A percentile compares a stretch with the other conserved stretches of the same genome.
Conservation (phyloP, 176 grass and related monocot species). For the barley (Hordeum vulgare) region DNA sequence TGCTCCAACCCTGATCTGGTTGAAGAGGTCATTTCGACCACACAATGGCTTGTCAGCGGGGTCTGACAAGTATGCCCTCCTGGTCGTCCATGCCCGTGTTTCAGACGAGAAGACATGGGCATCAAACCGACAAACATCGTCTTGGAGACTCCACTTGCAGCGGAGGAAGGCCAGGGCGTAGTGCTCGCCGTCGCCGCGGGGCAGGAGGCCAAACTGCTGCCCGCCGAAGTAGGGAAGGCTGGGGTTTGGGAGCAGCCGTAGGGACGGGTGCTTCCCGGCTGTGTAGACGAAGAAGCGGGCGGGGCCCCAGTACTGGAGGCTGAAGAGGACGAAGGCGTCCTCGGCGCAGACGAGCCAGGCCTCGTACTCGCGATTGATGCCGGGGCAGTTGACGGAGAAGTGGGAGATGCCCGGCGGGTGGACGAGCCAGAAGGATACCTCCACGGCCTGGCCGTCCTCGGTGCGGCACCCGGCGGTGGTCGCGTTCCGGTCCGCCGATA, state of each 20-base stretch:
- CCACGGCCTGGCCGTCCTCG: neutral
- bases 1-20: neutral
- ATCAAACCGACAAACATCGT: neutral
- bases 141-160: too few relatives aligned
- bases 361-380: too few relatives aligned
- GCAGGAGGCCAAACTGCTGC: too few relatives aligned
- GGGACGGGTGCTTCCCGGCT: neutral
- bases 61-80: neutral
- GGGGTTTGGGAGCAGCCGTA: too few relatives aligned
- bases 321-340: neutral
- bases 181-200: too few relatives aligned
- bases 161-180: too few relatives aligned
- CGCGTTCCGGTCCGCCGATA: too few relatives aligned
- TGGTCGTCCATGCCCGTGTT: neutral
- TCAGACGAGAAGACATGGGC: neutral
- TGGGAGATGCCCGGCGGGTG: neutral
- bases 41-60: neutral
- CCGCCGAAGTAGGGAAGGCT: too few relatives aligned
- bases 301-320: neutral
- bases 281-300: neutral
- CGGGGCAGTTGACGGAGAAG: too few relatives aligned
- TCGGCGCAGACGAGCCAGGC: neutral
- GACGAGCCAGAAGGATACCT: neutral
- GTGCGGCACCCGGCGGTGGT: neutral
- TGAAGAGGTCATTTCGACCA: neutral